Conservation (phyloP, 495 filamentous ascomycete genomes). For the Tuber melanosporum region DNA sequence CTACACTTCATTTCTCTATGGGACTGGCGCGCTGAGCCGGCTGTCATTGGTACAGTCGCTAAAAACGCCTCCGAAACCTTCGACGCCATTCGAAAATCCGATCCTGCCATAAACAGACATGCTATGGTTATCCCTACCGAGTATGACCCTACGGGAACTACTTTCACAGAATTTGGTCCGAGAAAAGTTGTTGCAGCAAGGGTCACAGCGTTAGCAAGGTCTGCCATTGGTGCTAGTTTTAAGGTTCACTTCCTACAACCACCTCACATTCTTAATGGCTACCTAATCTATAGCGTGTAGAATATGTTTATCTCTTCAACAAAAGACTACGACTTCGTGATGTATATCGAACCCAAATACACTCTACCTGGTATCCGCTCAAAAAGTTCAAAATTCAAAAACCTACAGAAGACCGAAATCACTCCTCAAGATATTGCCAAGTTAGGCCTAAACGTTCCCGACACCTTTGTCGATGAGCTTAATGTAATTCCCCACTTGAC, state of each 20-base stretch:
- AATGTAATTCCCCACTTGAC: not conserved
- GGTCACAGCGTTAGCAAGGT: conserved; percentile 71
- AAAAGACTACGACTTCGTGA: conserved; percentile 75
- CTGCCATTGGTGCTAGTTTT: conserved; percentile 54
- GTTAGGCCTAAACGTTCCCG: conserved; percentile 27
- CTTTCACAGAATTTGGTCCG: conserved; percentile 69
- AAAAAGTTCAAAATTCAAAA: conserved; percentile 59
- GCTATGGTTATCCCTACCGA: conserved; percentile 77
- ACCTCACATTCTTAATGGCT: not conserved
- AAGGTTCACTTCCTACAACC: conserved; percentile 45
- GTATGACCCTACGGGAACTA: conserved; percentile 65
- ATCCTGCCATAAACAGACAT: conserved; percentile 77
- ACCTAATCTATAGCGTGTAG: conserved; percentile 32
- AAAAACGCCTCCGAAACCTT: conserved; percentile 58
- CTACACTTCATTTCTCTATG: conserved; percentile 70
- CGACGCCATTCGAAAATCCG: conserved; percentile 72
- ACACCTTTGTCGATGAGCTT: conserved; percentile 26
- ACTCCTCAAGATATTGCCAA: conserved; percentile 37
- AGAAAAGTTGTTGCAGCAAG: conserved; percentile 76
- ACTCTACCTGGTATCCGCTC: conserved; percentile 37
- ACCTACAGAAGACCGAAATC: conserved; percentile 50
- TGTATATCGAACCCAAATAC: conserved; percentile 58
- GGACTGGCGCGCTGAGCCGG: conserved; percentile 81
- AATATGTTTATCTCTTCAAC: conserved; percentile 63
- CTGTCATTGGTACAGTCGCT: conserved; percentile 55